phyloP scores from a whole-genome alignment of 1,284 basidiomycete species.

The Puccinia hordei region DNA sequence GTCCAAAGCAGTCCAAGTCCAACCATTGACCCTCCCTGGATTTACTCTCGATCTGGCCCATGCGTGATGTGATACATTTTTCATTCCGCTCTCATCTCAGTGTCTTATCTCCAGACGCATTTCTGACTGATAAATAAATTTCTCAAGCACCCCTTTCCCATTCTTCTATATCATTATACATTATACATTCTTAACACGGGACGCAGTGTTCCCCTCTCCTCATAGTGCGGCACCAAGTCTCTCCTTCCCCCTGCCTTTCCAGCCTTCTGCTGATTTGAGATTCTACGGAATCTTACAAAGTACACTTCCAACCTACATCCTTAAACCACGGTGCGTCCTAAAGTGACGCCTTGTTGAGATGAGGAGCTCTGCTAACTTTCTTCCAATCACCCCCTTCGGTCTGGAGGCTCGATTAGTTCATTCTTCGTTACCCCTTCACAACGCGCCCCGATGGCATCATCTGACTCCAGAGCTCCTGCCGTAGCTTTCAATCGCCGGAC shows the following conservation, averaged over 20 bases:
- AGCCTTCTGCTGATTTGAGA: not conserved
- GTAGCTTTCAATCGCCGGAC: not conserved
- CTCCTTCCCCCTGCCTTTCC: not conserved
- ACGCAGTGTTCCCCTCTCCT: too few relatives aligned
- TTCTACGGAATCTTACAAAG: not conserved
- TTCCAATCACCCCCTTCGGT: not conserved
- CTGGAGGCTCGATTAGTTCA: not conserved
- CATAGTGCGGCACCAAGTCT: too few relatives aligned
- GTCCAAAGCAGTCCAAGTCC: not conserved
- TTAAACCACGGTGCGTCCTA: not conserved
- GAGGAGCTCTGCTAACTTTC: not conserved
- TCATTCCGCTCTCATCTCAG: not conserved
- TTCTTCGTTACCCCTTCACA: conserved; percentile 13
- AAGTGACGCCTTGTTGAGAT: not conserved
- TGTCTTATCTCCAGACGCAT: too few relatives aligned
- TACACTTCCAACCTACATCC: not conserved
- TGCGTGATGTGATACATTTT: not conserved
- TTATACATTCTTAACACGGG: too few relatives aligned
- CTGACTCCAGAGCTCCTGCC: not conserved
- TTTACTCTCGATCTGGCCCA: not conserved
- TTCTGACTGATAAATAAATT: too few relatives aligned
- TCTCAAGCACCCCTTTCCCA: too few relatives aligned
- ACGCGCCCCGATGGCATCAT: not conserved
- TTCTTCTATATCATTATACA: not conserved
- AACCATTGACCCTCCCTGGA: conserved; percentile 13